Conservation (phyloP, 768 basidiomycete species). For the Russula olivacea region DNA sequence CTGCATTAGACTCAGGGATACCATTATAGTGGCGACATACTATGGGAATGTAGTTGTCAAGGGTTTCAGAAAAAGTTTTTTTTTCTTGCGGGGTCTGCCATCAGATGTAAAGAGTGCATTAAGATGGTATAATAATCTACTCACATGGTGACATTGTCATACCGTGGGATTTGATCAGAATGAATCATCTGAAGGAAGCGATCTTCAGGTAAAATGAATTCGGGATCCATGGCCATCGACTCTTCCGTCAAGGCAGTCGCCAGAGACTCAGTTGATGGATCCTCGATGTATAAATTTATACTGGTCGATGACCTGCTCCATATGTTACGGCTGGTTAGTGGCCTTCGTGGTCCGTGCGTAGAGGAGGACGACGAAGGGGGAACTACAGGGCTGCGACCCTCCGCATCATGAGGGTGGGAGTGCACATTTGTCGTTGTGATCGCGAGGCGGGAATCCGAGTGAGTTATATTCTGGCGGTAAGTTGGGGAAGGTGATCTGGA, state of each 20-base stretch:
- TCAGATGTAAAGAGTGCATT: background rate
- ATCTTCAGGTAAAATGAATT: background rate
- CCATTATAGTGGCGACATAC: background rate
- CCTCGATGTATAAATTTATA: background rate
- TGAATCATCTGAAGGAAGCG: background rate
- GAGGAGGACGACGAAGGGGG: background rate
- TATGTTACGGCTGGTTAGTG: background rate
- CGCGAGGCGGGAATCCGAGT: background rate
- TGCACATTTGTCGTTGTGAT: background rate
- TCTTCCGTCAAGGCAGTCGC: background rate
- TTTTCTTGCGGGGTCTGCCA: slow-evolving; percentile 5
- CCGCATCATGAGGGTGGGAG: no score
- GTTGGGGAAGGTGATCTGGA: slow-evolving; percentile 1
- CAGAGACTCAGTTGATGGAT: slow-evolving; percentile 10
- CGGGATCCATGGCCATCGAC: background rate
- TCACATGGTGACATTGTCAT: background rate
- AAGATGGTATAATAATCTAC: background rate
- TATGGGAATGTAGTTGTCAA: background rate
- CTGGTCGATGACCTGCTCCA: background rate
- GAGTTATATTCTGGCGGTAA: background rate
- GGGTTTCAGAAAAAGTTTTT: background rate
- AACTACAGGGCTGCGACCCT: background rate
- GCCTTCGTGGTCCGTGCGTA: background rate
- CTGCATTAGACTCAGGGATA: background rate
- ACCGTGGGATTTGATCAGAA: slow-evolving; percentile 18